Evolutionary conservation across 495 filamentous ascomycete species (phyloP).

Genomic region (Xylaria nigripes): DNA sequence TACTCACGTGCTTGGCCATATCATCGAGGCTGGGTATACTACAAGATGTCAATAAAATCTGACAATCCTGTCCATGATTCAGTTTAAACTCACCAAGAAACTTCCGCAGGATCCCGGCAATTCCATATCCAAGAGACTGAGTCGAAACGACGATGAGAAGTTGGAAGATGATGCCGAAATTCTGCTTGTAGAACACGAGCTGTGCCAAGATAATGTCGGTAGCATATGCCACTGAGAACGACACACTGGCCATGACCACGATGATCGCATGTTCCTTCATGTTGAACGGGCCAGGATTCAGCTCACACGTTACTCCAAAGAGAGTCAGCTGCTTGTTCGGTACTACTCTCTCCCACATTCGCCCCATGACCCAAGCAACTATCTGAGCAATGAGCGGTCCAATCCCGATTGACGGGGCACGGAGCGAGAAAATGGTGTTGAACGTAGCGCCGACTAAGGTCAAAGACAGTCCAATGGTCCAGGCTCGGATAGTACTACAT

Average conservation of each 20-base stretch:
- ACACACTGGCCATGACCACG: constrained; percentile 61
- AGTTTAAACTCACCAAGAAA: constrained; percentile 32
- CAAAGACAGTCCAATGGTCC: constrained; percentile 60
- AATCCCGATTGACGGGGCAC: constrained; percentile 57
- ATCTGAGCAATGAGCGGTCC: constrained; percentile 62
- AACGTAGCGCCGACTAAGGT: constrained; percentile 57
- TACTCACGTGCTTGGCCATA: constrained; percentile 50
- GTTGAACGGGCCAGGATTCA: constrained; percentile 72
- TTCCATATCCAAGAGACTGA: constrained; percentile 64
- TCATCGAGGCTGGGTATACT: constrained; percentile 62
- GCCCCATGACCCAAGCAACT: constrained; percentile 61
- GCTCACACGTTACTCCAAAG: constrained; percentile 47
- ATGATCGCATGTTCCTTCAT: constrained; percentile 75
- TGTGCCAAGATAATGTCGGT: constrained; percentile 63
- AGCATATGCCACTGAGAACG: constrained; percentile 55
- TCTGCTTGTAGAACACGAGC: constrained; percentile 57
- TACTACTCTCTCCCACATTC: constrained; percentile 39
- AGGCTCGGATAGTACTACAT: constrained; percentile 64
- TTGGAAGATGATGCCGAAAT: constrained; percentile 60
- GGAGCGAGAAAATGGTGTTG: constrained; percentile 65
- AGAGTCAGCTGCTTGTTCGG: constrained; percentile 46
- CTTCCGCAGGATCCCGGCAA: constrained; percentile 56
- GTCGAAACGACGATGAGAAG: constrained; percentile 62
- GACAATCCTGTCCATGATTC: neutral
- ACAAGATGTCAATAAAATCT: constrained; percentile 13